These are phyloP conservation scores for Gossypium rotundifolium DNA, from an alignment of 345 rosid genomes.

Conservation along the genomic window DNA sequence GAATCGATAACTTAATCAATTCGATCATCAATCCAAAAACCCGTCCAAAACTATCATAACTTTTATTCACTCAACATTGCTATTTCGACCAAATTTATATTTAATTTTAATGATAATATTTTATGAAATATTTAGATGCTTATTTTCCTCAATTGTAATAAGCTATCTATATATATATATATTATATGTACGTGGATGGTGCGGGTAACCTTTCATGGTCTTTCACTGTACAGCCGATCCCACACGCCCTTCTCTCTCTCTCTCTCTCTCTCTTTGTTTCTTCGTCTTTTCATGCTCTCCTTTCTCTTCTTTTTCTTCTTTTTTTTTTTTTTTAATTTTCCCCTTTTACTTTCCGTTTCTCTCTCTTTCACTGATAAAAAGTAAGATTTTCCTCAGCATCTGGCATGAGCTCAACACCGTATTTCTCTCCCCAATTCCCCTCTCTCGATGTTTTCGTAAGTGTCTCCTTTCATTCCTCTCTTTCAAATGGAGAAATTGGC, in stretches of 20 bases:
- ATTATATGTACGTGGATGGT: too few relatives aligned
- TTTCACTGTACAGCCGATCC: not conserved
- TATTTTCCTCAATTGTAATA: too few relatives aligned
- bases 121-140: too few relatives aligned
- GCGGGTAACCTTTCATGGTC: too few relatives aligned
- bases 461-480: not conserved
- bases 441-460: slow-evolving; percentile 32
- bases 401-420: slow-evolving; percentile 21
- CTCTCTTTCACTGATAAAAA: not conserved
- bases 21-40: fast-evolving
- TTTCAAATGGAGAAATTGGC: not conserved
- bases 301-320: slow-evolving; percentile 11
- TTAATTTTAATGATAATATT: too few relatives aligned
- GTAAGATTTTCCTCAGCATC: not conserved
- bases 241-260: not conserved
- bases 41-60: too few relatives aligned
- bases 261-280: not conserved
- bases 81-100: too few relatives aligned
- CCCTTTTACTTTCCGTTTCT: not conserved
- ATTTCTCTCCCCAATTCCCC: slow-evolving; percentile 30
- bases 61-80: too few relatives aligned
- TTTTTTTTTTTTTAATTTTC: slow-evolving; percentile 4
- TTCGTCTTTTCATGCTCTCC: slow-evolving; percentile 6
- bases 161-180: not conserved
- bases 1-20: too few relatives aligned